Evolutionary conservation across 139 green algal genomes (phyloP), one percentile per base, ranked within the genome.

Genomic region (Micractinium conductrix): DNA sequence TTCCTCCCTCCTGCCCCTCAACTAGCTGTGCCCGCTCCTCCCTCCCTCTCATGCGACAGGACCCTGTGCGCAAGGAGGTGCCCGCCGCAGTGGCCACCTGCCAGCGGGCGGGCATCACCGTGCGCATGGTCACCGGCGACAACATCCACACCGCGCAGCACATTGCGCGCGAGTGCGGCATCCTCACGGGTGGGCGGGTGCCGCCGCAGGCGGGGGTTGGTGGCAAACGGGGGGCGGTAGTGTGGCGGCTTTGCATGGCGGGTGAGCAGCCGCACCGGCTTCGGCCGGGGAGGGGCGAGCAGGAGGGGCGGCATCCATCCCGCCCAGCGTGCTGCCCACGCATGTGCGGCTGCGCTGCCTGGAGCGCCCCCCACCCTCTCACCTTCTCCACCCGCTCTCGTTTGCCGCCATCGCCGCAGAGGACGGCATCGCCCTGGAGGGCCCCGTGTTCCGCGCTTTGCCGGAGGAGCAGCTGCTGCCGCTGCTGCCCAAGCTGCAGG

Each of bases 91-190:
- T 99, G 58, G 50, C 78, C 33, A 92, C 90, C 26, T 98, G 96
- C 88, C 88, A 95, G 79, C 79, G 89, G 17, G 97, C 97, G 0
- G 97, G 97, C 74, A 98, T 99, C 89, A 81, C 40, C 1, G 97
- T 99, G 84, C 96, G 96, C 87, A 99, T 99, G 97, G 97, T 99
- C 30, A 99, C 97, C 9, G 97, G 97, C 16, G 97, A 99, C 92
- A 99, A 99, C 93, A 94, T 98, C 43, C 90, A 97, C 90, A 99
- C 97, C 4, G 97, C 97, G 7, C 89, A 92, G 70, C 96, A 98
- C 90, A 99, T 99, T 30, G 97, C 97, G 14, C 91, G 91, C 43
- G 97, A 99, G 90, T 99, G 96, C 88, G 95, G 95, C 87, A 99
- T 99, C 84, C 90, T 98, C 37, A 93, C 90, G 0, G 89, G 89